These are phyloP conservation scores for Cavenderia fasciculata DNA, from an alignment of 78 protist genomes.

Conservation along the genomic window DNA sequence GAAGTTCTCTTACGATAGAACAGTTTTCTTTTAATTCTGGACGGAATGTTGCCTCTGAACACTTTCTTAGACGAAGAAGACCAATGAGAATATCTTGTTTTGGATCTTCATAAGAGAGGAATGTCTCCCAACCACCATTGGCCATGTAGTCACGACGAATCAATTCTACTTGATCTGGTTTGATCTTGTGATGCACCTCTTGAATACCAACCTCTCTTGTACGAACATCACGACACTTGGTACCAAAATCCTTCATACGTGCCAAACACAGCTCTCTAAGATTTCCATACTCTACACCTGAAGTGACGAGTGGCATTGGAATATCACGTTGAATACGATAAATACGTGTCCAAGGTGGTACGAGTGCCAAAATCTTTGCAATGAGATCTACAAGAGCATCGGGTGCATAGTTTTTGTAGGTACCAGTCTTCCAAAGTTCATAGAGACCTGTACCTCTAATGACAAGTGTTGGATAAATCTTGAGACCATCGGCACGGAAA, in stretches of 20 bases:
- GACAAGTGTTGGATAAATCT: conserved; percentile 97
- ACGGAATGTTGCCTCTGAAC: conserved; percentile 78
- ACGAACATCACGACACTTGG: conserved; percentile 90
- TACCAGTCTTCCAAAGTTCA: conserved; percentile 91
- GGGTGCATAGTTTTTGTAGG: conserved; percentile 86
- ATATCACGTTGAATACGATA: conserved; percentile 97
- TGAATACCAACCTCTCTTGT: conserved; percentile 94
- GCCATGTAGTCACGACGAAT: conserved; percentile 96
- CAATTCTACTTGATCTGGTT: conserved; percentile 92
- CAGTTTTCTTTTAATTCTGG: conserved; percentile 84
- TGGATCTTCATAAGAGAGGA: conserved; percentile 97
- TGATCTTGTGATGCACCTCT: conserved; percentile 77
- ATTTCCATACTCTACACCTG: conserved; percentile 97
- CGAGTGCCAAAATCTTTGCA: conserved; percentile 86
- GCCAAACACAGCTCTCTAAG: conserved; percentile 91
- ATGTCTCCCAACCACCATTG: conserved; percentile 98
- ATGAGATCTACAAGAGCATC: conserved; percentile 84
- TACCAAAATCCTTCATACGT: conserved; percentile 87
- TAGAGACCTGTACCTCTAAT: conserved; percentile 95
- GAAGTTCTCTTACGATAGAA: conserved; percentile 98
- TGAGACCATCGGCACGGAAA: conserved; percentile 96
- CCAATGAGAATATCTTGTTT: conserved; percentile 95
- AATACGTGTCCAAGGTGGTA: conserved; percentile 98
- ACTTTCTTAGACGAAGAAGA: conserved; percentile 92
- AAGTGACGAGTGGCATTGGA: conserved; percentile 96